A percentile compares a stretch with the other conserved stretches of the same genome.
Evolutionary conservation across 495 filamentous ascomycete species (phyloP).

Genomic region (Penicillium maclennaniae): DNA sequence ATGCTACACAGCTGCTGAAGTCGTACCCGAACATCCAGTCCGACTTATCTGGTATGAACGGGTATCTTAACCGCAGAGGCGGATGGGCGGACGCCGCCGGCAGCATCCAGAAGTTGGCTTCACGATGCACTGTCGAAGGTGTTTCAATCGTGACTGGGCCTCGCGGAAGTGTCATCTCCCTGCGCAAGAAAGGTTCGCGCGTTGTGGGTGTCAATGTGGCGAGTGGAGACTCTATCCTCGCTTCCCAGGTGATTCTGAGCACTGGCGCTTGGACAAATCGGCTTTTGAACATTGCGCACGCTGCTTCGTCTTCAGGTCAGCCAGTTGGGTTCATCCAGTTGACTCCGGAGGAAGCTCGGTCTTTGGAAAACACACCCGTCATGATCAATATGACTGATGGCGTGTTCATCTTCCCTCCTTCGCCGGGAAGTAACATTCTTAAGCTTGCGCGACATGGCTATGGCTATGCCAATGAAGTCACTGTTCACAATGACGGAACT

Average conservation of each 20-base stretch:
- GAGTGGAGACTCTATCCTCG: slow-evolving; percentile 48
- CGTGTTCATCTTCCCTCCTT: slow-evolving; percentile 71
- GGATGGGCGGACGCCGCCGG: slow-evolving; percentile 76
- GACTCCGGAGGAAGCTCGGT: slow-evolving; percentile 55
- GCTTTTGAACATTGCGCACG: slow-evolving; percentile 42
- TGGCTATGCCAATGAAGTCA: slow-evolving; percentile 52
- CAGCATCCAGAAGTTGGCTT: slow-evolving; percentile 56
- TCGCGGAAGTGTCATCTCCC: slow-evolving; percentile 26
- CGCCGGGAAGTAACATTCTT: slow-evolving; percentile 45
- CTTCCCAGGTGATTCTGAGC: slow-evolving; percentile 67
- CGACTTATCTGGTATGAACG: slow-evolving; percentile 32
- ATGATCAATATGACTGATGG: slow-evolving; percentile 69
- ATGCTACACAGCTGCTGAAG: slow-evolving; percentile 18
- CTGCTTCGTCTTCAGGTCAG: slow-evolving; percentile 52
- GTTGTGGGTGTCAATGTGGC: slow-evolving; percentile 52
- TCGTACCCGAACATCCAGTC: slow-evolving; percentile 24
- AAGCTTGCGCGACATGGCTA: slow-evolving; percentile 76
- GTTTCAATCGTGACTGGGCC: slow-evolving; percentile 28
- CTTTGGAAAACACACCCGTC: slow-evolving; percentile 58
- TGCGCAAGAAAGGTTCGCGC: slow-evolving; percentile 14
- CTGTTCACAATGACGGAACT: slow-evolving; percentile 28
- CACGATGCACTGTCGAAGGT: slow-evolving; percentile 22
- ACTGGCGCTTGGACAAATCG: slow-evolving; percentile 74
- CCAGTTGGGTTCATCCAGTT: slow-evolving; percentile 65
- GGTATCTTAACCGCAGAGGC: slow-evolving; percentile 63